Evolutionary conservation across 371 early-diverging fungal genomes (phyloP).

Genomic region (Lichtheimia ramosa): DNA sequence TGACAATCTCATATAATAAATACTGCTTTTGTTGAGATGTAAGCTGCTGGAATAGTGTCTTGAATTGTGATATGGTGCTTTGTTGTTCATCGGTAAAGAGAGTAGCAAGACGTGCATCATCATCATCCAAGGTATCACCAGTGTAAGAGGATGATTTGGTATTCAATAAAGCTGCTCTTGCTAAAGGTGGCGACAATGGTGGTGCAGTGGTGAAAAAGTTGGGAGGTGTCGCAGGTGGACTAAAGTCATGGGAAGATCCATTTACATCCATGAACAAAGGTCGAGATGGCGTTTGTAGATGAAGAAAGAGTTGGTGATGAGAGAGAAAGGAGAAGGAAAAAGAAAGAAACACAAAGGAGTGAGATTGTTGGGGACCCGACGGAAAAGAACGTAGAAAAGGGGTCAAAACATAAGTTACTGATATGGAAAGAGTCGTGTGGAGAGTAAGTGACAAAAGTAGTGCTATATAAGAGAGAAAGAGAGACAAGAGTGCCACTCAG

Average conservation of each 20-base stretch:
- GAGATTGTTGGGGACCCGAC: neutral
- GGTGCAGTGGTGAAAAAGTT: constrained; percentile 24
- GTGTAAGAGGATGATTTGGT: constrained; percentile 1
- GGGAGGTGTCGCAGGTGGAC: constrained; percentile 52
- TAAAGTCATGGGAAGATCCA: constrained; percentile 37
- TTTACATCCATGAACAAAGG: constrained; percentile 24
- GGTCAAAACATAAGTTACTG: no score
- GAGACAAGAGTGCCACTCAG: no score
- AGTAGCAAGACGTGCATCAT: constrained; percentile 20
- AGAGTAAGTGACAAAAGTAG: no score
- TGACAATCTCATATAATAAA: constrained; percentile 48
- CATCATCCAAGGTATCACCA: constrained; percentile 12
- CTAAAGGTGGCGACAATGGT: constrained; percentile 6
- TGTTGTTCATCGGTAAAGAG: constrained; percentile 38
- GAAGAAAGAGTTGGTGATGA: neutral
- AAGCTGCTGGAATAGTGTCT: constrained; percentile 38
- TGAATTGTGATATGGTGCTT: constrained; percentile 35
- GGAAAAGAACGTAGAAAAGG: neutral
- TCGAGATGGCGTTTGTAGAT: neutral
- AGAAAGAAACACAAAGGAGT: neutral
- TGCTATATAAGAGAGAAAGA: no score
- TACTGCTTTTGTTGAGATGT: constrained; percentile 31
- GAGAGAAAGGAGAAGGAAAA: no score
- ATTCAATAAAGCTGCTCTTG: neutral
- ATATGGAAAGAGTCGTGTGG: no score